Percentiles rank a stretch among this genome's conserved stretches.
These are phyloP conservation scores for Maudiozyma saulgeensis DNA, from an alignment of 805 yeast genomes.

Conservation along the genomic window DNA sequence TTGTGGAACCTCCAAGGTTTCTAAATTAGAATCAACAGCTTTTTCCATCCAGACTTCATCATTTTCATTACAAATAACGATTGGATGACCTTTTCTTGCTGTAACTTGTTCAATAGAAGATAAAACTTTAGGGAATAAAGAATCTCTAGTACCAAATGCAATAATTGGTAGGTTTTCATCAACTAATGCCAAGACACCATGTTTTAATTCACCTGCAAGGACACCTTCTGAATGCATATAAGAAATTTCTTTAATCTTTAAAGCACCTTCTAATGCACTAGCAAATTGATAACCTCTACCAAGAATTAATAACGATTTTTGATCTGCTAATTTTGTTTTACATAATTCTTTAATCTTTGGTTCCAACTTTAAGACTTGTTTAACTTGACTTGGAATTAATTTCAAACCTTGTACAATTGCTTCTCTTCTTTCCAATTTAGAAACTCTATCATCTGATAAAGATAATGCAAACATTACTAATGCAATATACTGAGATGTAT, in stretches of 20 bases:
- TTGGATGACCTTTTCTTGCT: constrained; percentile 96
- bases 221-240: constrained; percentile 99
- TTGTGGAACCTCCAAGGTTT: constrained; percentile 80
- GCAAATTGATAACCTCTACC: constrained; percentile 99
- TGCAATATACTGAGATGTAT: constrained; percentile 96
- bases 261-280: constrained; percentile 95
- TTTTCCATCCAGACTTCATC: constrained; percentile 48
- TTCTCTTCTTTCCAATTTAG: constrained; percentile 62
- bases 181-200: constrained; percentile 94
- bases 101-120: constrained; percentile 93
- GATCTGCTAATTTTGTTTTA: constrained; percentile 58
- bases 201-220: constrained; percentile 96
- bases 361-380: constrained; percentile 64
- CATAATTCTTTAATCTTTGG: constrained; percentile 68
- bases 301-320: constrained; percentile 77
- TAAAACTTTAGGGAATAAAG: constrained; percentile 90
- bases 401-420: constrained; percentile 83
- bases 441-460: constrained; percentile 84
- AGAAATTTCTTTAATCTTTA: constrained; percentile 95
- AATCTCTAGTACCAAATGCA: constrained; percentile 93
- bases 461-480: constrained; percentile 93
- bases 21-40: constrained; percentile 34
- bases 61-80: constrained; percentile 81
- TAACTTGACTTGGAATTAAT: constrained; percentile 77
- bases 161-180: constrained; percentile 90